Evolutionary conservation across 768 basidiomycete genomes (phyloP), one percentile per base, ranked within the genome.

Genomic region (Hericium erinaceus): DNA sequence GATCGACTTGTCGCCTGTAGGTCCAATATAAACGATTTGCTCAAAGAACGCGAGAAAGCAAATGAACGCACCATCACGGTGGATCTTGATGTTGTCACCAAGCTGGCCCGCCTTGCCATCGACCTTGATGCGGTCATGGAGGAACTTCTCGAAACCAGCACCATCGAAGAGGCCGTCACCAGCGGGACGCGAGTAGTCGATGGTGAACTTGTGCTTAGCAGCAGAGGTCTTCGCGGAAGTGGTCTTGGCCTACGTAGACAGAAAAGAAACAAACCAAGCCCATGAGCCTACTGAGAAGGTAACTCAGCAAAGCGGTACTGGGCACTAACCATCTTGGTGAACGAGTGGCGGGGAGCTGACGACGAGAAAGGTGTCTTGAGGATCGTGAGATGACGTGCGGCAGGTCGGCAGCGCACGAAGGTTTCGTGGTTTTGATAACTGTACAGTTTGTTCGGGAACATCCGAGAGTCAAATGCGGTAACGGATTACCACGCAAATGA

Each of bases 111-210:
- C 79, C 79, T 94, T 94, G 49, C 89, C 89, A 57, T 92, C 91
- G 63, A 95, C 86, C 79, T 95, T 95, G 68, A 92, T 90, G 66
- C 89, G 88, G 75, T 95, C 93, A 67, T 93, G 90, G 54, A 95
- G 80, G 78, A 85, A 97, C 73, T 97, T 98, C 73, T 86, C 85
- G 71, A 80, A 86, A 58, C 78, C 80, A 60, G 80, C 82, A 51
- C 80, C 79, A 65, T 84, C 82, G 61, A 81, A 82, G 66, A 81
- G 76, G 49, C 74, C 75, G 66, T 83, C 82, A 60, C 75, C 72
- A 44, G 89, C 90, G 60, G 90, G 90, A 63, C 83, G 85, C 52
- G 89, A 87, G 78, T 85, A 92, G 79, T 93, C 91, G 69, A 93
- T 80, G 70, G 82, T 72, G 72, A 90, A 93, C 74, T 89, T 91